These are phyloP conservation scores for Hypoxylon crocopeplum DNA, from an alignment of 495 filamentous ascomycete species.

Conservation along the genomic window DNA sequence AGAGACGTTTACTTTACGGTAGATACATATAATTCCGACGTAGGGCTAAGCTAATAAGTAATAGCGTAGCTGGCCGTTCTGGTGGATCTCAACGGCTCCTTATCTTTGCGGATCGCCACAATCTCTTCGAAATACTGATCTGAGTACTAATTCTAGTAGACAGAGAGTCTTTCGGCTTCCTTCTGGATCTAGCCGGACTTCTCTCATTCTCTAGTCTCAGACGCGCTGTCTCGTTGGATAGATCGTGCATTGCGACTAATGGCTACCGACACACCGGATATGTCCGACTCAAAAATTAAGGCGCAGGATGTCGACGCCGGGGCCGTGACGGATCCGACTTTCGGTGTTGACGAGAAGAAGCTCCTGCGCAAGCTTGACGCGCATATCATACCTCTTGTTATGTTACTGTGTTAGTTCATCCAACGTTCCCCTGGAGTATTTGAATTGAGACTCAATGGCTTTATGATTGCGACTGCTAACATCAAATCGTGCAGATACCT, in stretches of 20 bases:
- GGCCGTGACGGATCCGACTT: conserved; percentile 10
- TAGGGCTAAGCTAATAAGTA: conserved; percentile 10
- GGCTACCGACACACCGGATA: conserved; percentile 13
- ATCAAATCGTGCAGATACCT: conserved; percentile 36
- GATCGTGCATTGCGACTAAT: not conserved
- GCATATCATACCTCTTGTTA: conserved; percentile 48
- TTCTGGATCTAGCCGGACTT: not conserved
- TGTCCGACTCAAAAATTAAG: conserved; percentile 28
- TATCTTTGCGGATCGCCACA: conserved; percentile 3
- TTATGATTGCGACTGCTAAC: conserved; percentile 9
- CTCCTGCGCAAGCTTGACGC: conserved; percentile 48
- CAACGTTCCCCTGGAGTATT: not conserved
- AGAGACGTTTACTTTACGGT: not conserved
- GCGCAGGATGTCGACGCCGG: conserved; percentile 16
- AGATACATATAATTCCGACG: conserved; percentile 11
- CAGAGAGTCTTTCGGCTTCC: not conserved
- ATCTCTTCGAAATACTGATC: conserved; percentile 5
- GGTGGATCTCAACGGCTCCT: conserved; percentile 26
- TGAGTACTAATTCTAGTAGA: not conserved
- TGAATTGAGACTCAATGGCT: not conserved
- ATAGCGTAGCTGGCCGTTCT: conserved; percentile 3
- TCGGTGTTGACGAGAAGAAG: conserved; percentile 41
- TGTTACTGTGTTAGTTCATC: conserved; percentile 42
- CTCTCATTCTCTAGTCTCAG: not conserved
- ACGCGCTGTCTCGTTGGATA: not conserved